Percentiles rank a stretch among this genome's conserved stretches.
These are phyloP conservation scores for Rhodotorula toruloides DNA, from an alignment of 768 basidiomycete species.

Conservation along the genomic window DNA sequence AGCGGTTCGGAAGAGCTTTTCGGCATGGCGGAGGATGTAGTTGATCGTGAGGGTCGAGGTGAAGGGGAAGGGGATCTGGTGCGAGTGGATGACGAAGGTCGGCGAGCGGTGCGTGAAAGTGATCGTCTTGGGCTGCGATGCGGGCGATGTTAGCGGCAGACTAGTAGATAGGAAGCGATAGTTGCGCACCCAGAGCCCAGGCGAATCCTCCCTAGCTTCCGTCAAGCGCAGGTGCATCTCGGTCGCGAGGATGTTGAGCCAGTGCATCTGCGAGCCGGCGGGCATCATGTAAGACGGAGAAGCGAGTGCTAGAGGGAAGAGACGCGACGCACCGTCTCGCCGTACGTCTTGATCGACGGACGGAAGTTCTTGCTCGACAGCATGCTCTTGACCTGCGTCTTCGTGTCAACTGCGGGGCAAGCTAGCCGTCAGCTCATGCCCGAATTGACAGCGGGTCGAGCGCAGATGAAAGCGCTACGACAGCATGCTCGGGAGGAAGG, in stretches of 20 bases:
- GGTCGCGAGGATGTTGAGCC: slow-evolving; percentile 85
- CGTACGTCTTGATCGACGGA: slow-evolving; percentile 63
- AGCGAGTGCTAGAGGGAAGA: background rate
- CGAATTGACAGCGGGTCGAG: too few relatives aligned
- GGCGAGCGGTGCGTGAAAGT: slow-evolving; percentile 73
- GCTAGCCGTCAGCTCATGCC: slow-evolving; percentile 9
- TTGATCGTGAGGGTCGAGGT: slow-evolving; percentile 68
- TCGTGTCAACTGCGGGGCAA: slow-evolving; percentile 67
- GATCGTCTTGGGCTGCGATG: slow-evolving; percentile 84
- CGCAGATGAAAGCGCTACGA: background rate
- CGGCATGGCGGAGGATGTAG: slow-evolving; percentile 65
- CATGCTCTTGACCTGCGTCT: slow-evolving; percentile 81
- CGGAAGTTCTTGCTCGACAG: slow-evolving; percentile 90
- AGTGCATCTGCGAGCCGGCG: slow-evolving; percentile 53
- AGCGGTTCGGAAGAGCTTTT: slow-evolving; percentile 81
- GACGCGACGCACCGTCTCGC: slow-evolving; percentile 56
- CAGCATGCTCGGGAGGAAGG: background rate
- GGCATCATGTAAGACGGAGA: background rate
- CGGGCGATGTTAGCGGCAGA: background rate
- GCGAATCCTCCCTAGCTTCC: slow-evolving; percentile 67
- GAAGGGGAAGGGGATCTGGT: slow-evolving; percentile 84
- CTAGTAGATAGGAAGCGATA: background rate
- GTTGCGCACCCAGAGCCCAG: slow-evolving; percentile 50
- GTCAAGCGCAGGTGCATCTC: slow-evolving; percentile 79
- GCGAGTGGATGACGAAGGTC: slow-evolving; percentile 61